A percentile compares a stretch with the other conserved stretches of the same genome.
phyloP scores from a whole-genome alignment of 2,329 filamentous ascomycete genomes.

The Cordyceps farinosa region DNA sequence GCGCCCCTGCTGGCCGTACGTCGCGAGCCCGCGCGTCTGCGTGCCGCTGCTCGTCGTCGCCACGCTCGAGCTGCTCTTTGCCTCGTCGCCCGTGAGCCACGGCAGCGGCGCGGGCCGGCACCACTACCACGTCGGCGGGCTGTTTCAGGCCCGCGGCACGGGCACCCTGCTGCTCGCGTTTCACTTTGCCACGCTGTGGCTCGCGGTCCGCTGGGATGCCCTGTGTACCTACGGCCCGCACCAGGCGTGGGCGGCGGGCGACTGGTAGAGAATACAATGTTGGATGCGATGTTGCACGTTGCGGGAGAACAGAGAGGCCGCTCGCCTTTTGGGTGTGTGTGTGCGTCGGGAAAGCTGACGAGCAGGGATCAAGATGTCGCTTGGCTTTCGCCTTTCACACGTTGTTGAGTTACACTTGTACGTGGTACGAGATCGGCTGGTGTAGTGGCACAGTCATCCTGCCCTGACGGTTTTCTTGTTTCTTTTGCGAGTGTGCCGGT shows the following conservation, averaged over 20 bases:
- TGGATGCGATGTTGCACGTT: background rate
- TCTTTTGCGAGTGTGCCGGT: background rate
- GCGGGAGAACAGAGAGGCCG: background rate
- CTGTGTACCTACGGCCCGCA: slow-evolving; percentile 30
- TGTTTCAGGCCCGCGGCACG: slow-evolving; percentile 25
- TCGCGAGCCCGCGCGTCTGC: slow-evolving; percentile 59
- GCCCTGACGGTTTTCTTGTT: background rate
- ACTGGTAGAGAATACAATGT: slow-evolving; percentile 26
- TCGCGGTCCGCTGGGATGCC: slow-evolving; percentile 32
- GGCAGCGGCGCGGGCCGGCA: slow-evolving; percentile 17
- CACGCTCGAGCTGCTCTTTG: slow-evolving; percentile 65
- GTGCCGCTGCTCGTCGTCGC: slow-evolving; percentile 68
- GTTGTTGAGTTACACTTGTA: background rate
- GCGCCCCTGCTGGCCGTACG: slow-evolving; percentile 68
- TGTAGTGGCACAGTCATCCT: background rate
- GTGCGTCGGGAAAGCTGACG: background rate
- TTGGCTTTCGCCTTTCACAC: background rate
- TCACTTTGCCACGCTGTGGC: slow-evolving; percentile 35
- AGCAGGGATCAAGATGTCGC: background rate
- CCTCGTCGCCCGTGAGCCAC: slow-evolving; percentile 23
- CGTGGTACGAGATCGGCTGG: background rate
- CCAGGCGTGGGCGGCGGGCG: slow-evolving; percentile 26
- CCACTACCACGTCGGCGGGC: slow-evolving; percentile 20
- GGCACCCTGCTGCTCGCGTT: slow-evolving; percentile 32
- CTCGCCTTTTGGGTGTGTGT: background rate